phyloP scores from a whole-genome alignment of 2,329 filamentous ascomycete species.

The Biscogniauxia sp. region DNA sequence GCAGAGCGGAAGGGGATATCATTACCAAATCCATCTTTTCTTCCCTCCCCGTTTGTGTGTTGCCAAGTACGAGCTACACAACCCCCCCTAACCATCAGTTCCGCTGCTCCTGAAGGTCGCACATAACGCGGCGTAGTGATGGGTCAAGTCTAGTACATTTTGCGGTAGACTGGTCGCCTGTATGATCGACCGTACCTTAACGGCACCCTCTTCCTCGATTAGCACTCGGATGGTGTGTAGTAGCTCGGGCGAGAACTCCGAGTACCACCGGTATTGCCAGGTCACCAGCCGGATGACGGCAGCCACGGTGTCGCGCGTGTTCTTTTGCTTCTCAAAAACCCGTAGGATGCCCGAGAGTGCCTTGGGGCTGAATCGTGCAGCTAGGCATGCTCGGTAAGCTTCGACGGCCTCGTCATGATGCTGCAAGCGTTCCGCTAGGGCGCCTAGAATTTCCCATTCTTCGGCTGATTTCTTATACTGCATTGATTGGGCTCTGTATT shows the following conservation, averaged over 20 bases:
- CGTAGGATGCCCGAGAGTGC: slow-evolving; percentile 82
- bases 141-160: slow-evolving; percentile 87
- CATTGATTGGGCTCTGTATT: slow-evolving; percentile 88
- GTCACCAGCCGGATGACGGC: slow-evolving; percentile 89
- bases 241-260: slow-evolving; percentile 92
- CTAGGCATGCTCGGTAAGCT: slow-evolving; percentile 85
- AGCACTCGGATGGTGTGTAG: slow-evolving; percentile 84
- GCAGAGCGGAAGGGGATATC: too few relatives aligned
- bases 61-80: neutral
- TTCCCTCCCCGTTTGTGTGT: too few relatives aligned
- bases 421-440: slow-evolving; percentile 87
- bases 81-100: slow-evolving; percentile 67
- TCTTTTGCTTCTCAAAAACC: slow-evolving; percentile 73
- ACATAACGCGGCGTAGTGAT: slow-evolving; percentile 93
- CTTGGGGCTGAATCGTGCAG: slow-evolving; percentile 88
- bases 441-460: slow-evolving; percentile 97
- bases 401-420: slow-evolving; percentile 89
- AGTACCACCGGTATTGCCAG: slow-evolving; percentile 99
- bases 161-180: slow-evolving; percentile 94
- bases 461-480: slow-evolving; percentile 96
- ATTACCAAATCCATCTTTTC: too few relatives aligned
- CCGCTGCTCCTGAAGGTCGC: slow-evolving; percentile 94
- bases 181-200: slow-evolving; percentile 96
- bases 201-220: slow-evolving; percentile 95
- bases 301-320: slow-evolving; percentile 76